phyloP scores from a whole-genome alignment of 495 filamentous ascomycete genomes.

The Cercophora scortea region DNA sequence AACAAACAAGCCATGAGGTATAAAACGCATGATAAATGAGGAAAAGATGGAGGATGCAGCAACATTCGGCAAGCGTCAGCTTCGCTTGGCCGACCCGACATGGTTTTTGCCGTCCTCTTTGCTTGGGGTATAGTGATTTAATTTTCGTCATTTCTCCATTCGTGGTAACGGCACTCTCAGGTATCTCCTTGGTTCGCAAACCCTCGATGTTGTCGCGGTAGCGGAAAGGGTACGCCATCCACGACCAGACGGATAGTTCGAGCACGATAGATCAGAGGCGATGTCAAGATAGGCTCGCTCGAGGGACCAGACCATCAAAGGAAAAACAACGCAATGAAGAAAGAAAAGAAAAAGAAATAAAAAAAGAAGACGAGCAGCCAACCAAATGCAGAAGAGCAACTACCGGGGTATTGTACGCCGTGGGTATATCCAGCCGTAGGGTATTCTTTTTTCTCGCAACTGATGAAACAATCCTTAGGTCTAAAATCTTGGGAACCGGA shows the following conservation, averaged over 20 bases:
- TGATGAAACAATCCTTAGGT: constrained; percentile 20
- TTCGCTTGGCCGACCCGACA: too few relatives aligned
- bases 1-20: too few relatives aligned
- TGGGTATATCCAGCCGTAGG: constrained; percentile 52
- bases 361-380: constrained; percentile 27
- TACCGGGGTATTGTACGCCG: constrained; percentile 43
- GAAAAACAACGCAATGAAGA: neutral
- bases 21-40: too few relatives aligned
- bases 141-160: too few relatives aligned
- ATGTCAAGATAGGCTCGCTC: neutral
- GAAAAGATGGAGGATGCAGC: too few relatives aligned
- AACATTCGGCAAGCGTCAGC: too few relatives aligned
- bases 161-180: too few relatives aligned
- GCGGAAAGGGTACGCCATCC: neutral
- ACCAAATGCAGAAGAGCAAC: constrained; percentile 54
- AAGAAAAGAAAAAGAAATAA: constrained; percentile 1
- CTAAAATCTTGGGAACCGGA: constrained; percentile 34
- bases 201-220: neutral
- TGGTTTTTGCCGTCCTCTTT: too few relatives aligned
- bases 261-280: neutral
- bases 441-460: constrained; percentile 33
- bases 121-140: too few relatives aligned
- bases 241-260: neutral
- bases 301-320: neutral
- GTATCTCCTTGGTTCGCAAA: neutral